Base-by-base conservation (phyloP, 192 early-diverging fungal genomes). In the Coemansia sp. region DNA sequence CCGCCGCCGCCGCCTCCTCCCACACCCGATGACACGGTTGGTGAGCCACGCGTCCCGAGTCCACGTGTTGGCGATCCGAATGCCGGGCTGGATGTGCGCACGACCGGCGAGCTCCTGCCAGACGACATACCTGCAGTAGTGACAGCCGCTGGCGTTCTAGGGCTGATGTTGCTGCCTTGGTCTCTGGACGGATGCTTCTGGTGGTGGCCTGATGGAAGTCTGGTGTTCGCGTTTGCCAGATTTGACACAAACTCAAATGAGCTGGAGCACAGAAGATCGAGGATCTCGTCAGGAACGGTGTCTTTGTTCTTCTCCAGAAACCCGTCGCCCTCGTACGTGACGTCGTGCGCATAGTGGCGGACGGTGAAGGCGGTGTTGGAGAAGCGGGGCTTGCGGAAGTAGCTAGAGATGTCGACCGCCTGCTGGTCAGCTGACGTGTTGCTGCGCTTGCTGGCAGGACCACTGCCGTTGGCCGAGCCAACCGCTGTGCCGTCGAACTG, bases 301-400 rank as follows among this genome's bases (percentile, higher is more conserved):
- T 99, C 97, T 77, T 90, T 92, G 83, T 99, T 99, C 84, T 99
- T 99, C 69, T 99, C 97, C 65, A 98, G 81, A 64, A 98, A 98
- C 12, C 92, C 92, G 26, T 97, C 94, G 63, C 90, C 91, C 49
- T 99, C 94, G 70, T 99, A 99, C 6, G 87, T 90, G 45, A 99
- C 97, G 60, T 95, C 94, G 64, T 87, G 84, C 13, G 97, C 97
- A 68, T 98, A 99, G 84, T 99, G 97, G 60, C 87, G 87, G 71
- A 99, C 89, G 6, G 91, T 95, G 67, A 99, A 99, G 4, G 92
- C 90, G 6, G 75, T 79, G 74, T 93, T 93, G 21, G 93, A 93
- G 74, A 96, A 98, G 28, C 94, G 86, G 43, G 95, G 95, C 84
- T 97, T 97, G 61, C 90, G 90, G 79, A 97, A 98, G 75, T 77